Conservation (phyloP, 2,329 filamentous ascomycete species). For the Chalara sp. region DNA sequence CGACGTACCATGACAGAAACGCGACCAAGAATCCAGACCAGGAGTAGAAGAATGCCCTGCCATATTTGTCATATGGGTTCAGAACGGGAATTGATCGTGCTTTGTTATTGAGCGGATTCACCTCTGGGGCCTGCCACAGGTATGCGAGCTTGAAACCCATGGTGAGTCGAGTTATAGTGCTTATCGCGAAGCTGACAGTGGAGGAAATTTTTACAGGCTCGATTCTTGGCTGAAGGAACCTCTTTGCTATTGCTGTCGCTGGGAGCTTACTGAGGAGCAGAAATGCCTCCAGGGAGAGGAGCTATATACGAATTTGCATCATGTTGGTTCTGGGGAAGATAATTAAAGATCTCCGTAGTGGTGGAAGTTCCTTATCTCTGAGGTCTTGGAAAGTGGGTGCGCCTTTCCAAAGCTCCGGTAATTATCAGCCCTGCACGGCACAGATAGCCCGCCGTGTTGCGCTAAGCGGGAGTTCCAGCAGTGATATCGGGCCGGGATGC, state of each 20-base stretch:
- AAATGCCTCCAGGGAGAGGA: not conserved
- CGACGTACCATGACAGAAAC: slow-evolving; percentile 77
- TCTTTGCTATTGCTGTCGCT: not conserved
- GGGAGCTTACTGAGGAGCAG: not conserved
- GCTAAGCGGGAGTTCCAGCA: not conserved
- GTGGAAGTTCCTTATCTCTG: not conserved
- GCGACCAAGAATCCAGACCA: slow-evolving; percentile 82
- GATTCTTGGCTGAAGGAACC: not conserved
- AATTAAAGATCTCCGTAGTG: not conserved
- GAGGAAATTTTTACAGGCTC: not conserved
- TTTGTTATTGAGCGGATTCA: slow-evolving; percentile 77
- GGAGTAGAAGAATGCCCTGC: slow-evolving; percentile 83
- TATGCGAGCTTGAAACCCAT: slow-evolving; percentile 20
- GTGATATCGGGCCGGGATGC: not conserved
- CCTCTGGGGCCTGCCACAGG: slow-evolving; percentile 23
- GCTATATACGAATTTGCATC: not conserved
- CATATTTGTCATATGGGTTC: slow-evolving; percentile 73
- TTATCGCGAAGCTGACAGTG: not conserved
- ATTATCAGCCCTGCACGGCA: not conserved
- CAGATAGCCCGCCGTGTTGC: not conserved
- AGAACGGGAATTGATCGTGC: slow-evolving; percentile 72
- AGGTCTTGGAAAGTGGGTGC: not conserved
- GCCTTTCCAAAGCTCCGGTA: not conserved
- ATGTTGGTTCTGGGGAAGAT: not conserved
- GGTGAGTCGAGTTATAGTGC: not conserved